These are phyloP conservation scores for Aquilaria yunnanensis DNA, from an alignment of 345 rosid species.

Conservation along the genomic window DNA sequence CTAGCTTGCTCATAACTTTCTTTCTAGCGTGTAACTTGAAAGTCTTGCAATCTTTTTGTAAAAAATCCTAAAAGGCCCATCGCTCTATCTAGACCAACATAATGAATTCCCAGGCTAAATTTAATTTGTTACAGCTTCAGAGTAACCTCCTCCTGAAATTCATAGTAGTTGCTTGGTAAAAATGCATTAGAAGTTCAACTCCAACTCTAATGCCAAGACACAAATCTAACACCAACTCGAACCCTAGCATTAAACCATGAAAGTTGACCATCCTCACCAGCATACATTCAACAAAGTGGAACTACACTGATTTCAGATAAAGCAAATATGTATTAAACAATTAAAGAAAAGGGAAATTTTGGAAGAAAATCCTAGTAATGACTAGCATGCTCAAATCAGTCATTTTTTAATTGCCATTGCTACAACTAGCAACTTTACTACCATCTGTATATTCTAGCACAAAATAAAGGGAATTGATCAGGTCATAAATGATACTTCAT, in stretches of 20 bases:
- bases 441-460: too few relatives aligned
- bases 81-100: constrained; percentile 1
- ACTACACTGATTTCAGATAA: not conserved
- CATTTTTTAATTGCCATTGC: too few relatives aligned
- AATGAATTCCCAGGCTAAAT: not conserved
- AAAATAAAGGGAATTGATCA: too few relatives aligned
- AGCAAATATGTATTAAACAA: too few relatives aligned
- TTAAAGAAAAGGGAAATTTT: too few relatives aligned
- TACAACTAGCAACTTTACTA: too few relatives aligned
- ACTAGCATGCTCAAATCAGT: too few relatives aligned
- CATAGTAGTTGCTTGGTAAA: constrained; percentile 77
- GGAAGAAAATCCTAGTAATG: too few relatives aligned
- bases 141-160: constrained; percentile 76
- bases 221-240: constrained; percentile 83
- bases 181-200: constrained; percentile 79
- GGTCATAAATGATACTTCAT: too few relatives aligned
- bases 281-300: constrained; percentile 25
- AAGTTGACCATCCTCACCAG: constrained; percentile 72
- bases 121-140: constrained; percentile 20
- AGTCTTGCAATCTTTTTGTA: constrained; percentile 17
- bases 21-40: constrained; percentile 4
- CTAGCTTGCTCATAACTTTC: not conserved
- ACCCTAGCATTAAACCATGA: constrained; percentile 88
- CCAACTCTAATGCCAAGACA: constrained; percentile 82
- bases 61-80: constrained; percentile 15